Conservation (phyloP, 2,329 filamentous ascomycete species). For the Fusarium scirpi region DNA sequence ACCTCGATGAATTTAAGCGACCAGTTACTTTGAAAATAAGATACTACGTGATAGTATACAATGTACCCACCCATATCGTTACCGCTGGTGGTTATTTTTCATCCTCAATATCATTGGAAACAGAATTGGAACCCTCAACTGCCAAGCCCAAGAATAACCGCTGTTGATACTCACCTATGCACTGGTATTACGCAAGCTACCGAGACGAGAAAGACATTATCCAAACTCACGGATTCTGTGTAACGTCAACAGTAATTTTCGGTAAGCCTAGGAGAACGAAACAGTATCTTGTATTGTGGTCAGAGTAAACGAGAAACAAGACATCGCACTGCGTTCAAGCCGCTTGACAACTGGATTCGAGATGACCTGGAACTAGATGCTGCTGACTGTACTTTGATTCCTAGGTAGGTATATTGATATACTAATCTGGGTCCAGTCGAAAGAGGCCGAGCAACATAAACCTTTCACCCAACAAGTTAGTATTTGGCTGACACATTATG, state of each 20-base stretch:
- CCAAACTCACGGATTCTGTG: background rate
- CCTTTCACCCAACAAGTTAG: background rate
- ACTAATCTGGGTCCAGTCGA: background rate
- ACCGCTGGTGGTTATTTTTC: background rate
- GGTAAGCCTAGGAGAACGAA: background rate
- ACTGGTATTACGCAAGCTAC: background rate
- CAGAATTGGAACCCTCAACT: background rate
- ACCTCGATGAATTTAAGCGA: background rate
- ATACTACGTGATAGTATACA: background rate
- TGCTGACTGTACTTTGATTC: background rate
- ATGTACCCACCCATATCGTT: background rate
- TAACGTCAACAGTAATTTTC: background rate
- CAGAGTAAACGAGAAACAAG: constrained; percentile 6
- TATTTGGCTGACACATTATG: background rate
- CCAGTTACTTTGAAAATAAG: background rate
- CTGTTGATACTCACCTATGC: background rate
- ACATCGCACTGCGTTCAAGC: background rate
- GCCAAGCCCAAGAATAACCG: background rate
- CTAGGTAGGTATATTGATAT: background rate
- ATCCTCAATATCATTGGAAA: background rate
- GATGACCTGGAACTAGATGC: background rate
- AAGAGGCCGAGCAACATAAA: background rate
- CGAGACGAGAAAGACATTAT: background rate
- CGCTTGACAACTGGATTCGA: background rate
- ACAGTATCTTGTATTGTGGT: too few relatives aligned